Percentiles rank a stretch among this genome's conserved stretches.
phyloP scores from a whole-genome alignment of 345 rosid genomes.

The Dipteronia sinensis region DNA sequence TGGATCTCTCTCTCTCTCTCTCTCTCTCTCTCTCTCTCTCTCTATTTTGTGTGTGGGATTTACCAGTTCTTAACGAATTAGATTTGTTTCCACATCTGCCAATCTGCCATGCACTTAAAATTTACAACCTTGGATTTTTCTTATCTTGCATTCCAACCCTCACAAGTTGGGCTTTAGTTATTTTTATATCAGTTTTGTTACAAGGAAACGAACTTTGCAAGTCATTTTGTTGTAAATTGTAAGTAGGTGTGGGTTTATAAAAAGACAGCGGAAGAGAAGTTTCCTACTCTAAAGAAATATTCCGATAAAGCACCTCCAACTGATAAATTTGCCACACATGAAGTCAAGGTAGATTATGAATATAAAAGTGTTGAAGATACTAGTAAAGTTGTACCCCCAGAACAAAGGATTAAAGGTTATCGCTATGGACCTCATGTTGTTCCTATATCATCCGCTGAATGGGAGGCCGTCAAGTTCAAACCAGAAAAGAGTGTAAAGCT shows the following conservation, averaged over 20 bases:
- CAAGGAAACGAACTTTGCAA: background rate
- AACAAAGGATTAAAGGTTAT: constrained; percentile 92
- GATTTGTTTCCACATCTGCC: background rate
- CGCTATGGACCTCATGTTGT: constrained; percentile 95
- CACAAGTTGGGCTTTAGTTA: background rate
- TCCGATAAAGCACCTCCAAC: constrained; percentile 88
- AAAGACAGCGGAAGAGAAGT: constrained; percentile 87
- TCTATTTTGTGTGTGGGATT: background rate
- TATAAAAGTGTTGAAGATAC: constrained; percentile 62
- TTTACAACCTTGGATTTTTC: background rate
- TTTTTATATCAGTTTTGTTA: background rate
- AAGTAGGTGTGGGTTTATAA: constrained; percentile 94
- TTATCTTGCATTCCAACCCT: background rate
- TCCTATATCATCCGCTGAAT: constrained; percentile 75
- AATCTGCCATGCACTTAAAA: background rate
- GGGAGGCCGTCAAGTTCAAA: constrained; percentile 80
- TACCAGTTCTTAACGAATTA: background rate
- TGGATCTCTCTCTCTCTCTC: background rate
- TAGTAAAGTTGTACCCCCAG: constrained; percentile 70
- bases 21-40: background rate
- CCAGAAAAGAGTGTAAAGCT: constrained; percentile 91
- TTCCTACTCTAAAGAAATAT: constrained; percentile 80
- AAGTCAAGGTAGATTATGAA: constrained; percentile 84
- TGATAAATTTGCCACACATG: constrained; percentile 82
- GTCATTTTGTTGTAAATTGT: constrained; percentile 11